These are phyloP conservation scores for Antitrichia curtipendula DNA, from an alignment of 225 moss, liverwort and hornwort genomes.

Conservation along the genomic window DNA sequence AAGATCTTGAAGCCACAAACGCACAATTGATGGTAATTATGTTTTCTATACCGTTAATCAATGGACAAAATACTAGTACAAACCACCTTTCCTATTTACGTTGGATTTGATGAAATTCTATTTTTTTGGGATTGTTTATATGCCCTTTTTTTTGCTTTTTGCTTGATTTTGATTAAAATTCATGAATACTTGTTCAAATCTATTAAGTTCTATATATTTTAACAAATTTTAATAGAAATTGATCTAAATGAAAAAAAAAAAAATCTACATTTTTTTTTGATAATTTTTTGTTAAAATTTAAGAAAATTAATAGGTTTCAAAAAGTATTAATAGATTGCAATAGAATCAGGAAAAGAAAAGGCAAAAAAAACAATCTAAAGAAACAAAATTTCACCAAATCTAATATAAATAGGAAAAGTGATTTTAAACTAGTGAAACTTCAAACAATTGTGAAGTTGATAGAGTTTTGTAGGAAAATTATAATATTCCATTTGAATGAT, in stretches of 20 bases:
- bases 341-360: background rate
- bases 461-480: too few relatives aligned
- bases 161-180: background rate
- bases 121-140: background rate
- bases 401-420: background rate
- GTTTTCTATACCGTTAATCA: too few relatives aligned
- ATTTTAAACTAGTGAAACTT: too few relatives aligned
- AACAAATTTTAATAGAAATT: background rate
- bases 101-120: background rate
- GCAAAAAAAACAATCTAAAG: background rate
- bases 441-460: too few relatives aligned
- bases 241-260: background rate
- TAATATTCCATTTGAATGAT: too few relatives aligned
- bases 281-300: background rate
- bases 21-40: too few relatives aligned
- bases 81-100: background rate
- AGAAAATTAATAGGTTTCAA: background rate
- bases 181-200: background rate
- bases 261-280: background rate
- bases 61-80: background rate
- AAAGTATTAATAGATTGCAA: too few relatives aligned
- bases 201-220: background rate
- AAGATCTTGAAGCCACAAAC: too few relatives aligned
- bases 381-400: background rate
- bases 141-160: background rate